Percentiles rank a stretch among this genome's conserved stretches.
These are phyloP conservation scores for Phycomyces blakesleeanus DNA, from an alignment of 192 early-diverging fungal species.

Conservation along the genomic window DNA sequence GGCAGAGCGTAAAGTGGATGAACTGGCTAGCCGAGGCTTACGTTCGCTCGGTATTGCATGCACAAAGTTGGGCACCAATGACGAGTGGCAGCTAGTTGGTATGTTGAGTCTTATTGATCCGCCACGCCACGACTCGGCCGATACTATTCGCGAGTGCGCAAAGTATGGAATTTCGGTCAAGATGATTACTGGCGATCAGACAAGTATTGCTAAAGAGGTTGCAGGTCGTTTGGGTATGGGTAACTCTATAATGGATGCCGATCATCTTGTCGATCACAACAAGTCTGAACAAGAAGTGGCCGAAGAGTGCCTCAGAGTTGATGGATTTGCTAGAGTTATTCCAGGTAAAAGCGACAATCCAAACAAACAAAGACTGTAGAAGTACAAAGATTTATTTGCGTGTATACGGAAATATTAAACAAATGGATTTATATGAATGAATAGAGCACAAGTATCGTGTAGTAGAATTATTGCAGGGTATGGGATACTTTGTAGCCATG, in stretches of 20 bases:
- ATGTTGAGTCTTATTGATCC: constrained; percentile 66
- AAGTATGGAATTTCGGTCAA: constrained; percentile 66
- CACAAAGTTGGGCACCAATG: constrained; percentile 38
- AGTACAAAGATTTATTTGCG: too few relatives aligned
- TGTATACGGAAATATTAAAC: constrained; percentile 36
- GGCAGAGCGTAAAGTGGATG: constrained; percentile 51
- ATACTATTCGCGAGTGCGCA: constrained; percentile 62
- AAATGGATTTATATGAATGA: constrained; percentile 55
- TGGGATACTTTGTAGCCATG: constrained; percentile 61
- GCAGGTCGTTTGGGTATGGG: constrained; percentile 65
- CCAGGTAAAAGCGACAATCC: too few relatives aligned
- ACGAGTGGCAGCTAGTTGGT: constrained; percentile 60
- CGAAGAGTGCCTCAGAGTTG: constrained; percentile 54
- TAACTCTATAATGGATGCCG: constrained; percentile 62
- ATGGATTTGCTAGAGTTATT: constrained; percentile 78
- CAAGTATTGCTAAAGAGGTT: constrained; percentile 71
- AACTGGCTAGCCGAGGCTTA: constrained; percentile 64
- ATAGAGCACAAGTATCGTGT: constrained; percentile 76
- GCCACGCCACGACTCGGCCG: constrained; percentile 62
- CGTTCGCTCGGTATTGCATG: constrained; percentile 70
- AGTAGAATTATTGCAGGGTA: constrained; percentile 65
- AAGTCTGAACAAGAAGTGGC: constrained; percentile 48
- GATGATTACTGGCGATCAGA: constrained; percentile 80
- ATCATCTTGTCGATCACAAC: constrained; percentile 44
- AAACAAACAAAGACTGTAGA: too few relatives aligned